Conservation (phyloP, 106 monocot genomes). For the Allium cepa region DNA sequence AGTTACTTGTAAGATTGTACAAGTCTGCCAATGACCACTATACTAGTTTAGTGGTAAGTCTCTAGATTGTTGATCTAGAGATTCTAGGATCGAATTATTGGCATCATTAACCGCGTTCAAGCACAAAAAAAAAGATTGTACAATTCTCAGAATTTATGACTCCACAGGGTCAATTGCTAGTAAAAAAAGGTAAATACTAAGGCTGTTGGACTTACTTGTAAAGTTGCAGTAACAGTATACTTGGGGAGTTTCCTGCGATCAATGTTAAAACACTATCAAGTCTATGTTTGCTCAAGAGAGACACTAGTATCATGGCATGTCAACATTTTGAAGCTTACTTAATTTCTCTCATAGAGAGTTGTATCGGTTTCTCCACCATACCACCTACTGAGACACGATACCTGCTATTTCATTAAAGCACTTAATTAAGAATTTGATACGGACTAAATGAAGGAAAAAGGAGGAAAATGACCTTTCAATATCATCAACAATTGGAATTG, state of each 20-base stretch:
- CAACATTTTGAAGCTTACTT: conserved; percentile 29
- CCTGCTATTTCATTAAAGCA: conserved; percentile 30
- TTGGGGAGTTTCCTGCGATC: conserved; percentile 82
- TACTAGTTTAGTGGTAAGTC: no score
- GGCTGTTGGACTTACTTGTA: conserved; percentile 47
- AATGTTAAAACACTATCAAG: conserved; percentile 4
- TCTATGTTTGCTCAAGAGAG: conserved; percentile 13
- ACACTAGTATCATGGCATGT: not conserved
- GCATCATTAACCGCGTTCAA: no score
- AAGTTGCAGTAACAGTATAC: conserved; percentile 79
- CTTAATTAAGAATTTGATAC: not conserved
- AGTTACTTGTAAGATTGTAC: no score
- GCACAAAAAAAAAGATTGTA: no score
- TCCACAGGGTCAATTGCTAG: no score
- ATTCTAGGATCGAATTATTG: no score
- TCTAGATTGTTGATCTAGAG: no score
- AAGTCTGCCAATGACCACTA: no score
- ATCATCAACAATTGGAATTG: conserved; percentile 84
- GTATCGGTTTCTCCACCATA: conserved; percentile 47
- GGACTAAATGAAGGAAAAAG: not conserved
- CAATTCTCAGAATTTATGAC: no score
- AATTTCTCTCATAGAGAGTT: conserved; percentile 73
- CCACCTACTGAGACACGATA: conserved; percentile 63
- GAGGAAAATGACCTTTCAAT: conserved; percentile 39
- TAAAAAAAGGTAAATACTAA: no score